A percentile compares a stretch with the other conserved stretches of the same genome.
Evolutionary conservation across 345 rosid species (phyloP).

Genomic region (Arabidopsis arenosa): DNA sequence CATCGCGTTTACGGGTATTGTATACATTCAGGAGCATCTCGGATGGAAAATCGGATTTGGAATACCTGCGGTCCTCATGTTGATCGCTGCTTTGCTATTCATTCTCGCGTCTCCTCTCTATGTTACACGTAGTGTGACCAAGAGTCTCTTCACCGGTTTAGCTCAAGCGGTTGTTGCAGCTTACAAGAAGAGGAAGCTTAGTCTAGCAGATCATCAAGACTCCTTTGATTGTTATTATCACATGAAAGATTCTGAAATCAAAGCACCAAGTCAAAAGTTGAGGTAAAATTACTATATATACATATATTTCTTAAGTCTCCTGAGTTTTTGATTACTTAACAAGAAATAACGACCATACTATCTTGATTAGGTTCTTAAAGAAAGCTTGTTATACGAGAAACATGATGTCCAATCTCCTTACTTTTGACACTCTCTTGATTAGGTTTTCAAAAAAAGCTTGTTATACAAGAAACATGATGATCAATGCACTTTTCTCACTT

Average conservation of each 20-base stretch:
- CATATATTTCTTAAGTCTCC: neutral
- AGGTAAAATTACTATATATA: slow-evolving; percentile 46
- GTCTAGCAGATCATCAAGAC: slow-evolving; percentile 50
- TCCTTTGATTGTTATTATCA: slow-evolving; percentile 54
- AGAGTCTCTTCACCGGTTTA: slow-evolving; percentile 59
- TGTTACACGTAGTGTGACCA: slow-evolving; percentile 50
- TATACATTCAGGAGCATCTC: slow-evolving; percentile 65
- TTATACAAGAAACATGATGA: neutral
- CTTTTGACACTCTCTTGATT: too few species aligned
- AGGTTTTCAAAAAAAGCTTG: neutral
- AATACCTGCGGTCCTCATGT: slow-evolving; percentile 65
- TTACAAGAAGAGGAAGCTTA: slow-evolving; percentile 55
- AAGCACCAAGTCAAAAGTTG: slow-evolving; percentile 58
- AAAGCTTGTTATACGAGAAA: neutral
- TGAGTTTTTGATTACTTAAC: slow-evolving; percentile 1
- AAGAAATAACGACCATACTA: slow-evolving; percentile 12
- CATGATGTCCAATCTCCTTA: slow-evolving; percentile 14
- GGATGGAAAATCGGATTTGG: slow-evolving; percentile 71
- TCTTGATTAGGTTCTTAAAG: neutral
- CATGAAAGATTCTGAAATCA: slow-evolving; percentile 52
- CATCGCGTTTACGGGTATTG: slow-evolving; percentile 59
- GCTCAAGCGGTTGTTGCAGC: slow-evolving; percentile 58
- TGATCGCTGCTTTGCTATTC: slow-evolving; percentile 52
- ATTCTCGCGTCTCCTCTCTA: slow-evolving; percentile 58
- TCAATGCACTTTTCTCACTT: slow-evolving; percentile 4